Percentiles rank a stretch among this genome's conserved stretches.
These are phyloP conservation scores for Fusarium kyushuense DNA, from an alignment of 2,329 filamentous ascomycete genomes.

Conservation along the genomic window DNA sequence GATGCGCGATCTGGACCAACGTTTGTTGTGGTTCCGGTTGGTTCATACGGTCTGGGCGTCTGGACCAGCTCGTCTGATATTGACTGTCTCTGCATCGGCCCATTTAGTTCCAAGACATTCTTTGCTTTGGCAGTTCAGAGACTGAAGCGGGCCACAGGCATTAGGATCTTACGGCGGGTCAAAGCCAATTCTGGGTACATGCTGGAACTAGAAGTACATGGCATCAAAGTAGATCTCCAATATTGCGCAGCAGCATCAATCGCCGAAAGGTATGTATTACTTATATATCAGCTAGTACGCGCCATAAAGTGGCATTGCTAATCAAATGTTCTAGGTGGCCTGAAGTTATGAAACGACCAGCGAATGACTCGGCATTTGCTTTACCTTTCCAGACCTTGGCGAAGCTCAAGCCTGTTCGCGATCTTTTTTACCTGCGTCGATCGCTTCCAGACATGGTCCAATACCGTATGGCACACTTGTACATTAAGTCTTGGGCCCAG, in stretches of 20 bases:
- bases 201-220: constrained; percentile 71
- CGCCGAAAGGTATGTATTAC: constrained; percentile 58
- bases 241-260: constrained; percentile 72
- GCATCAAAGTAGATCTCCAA: constrained; percentile 72
- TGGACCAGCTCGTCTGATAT: constrained; percentile 73
- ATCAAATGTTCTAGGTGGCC: constrained; percentile 56
- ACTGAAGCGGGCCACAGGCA: constrained; percentile 61
- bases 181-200: constrained; percentile 71
- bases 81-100: constrained; percentile 74
- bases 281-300: not conserved
- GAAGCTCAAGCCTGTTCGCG: constrained; percentile 73
- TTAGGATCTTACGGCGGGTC: constrained; percentile 68
- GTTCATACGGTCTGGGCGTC: constrained; percentile 72
- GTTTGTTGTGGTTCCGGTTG: constrained; percentile 70
- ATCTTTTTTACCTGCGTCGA: constrained; percentile 69
- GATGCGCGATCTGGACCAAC: constrained; percentile 43
- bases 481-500: constrained; percentile 72
- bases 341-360: constrained; percentile 59
- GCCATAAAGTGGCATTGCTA: not conserved
- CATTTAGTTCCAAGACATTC: constrained; percentile 70
- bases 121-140: constrained; percentile 69
- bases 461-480: constrained; percentile 69
- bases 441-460: constrained; percentile 69
- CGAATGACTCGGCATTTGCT: constrained; percentile 65
- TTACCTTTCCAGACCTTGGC: constrained; percentile 67